Conservation (phyloP, 2,329 filamentous ascomycete species). For the Colletotrichum tofieldiae region DNA sequence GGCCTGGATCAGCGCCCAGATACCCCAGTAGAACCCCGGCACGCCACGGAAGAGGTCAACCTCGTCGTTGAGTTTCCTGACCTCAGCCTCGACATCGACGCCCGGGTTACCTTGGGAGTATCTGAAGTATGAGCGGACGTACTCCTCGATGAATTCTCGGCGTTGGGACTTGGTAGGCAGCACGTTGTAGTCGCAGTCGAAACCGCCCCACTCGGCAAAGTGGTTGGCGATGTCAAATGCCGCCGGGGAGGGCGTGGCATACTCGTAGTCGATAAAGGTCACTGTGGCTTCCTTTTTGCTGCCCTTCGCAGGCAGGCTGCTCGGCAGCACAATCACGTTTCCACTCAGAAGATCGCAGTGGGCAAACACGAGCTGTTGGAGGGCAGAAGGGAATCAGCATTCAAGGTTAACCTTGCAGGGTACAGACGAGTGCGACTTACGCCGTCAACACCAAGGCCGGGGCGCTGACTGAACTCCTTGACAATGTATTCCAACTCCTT, state of each 20-base stretch:
- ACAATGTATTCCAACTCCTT: conserved; percentile 81
- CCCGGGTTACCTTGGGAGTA: conserved; percentile 59
- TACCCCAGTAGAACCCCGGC: conserved; percentile 92
- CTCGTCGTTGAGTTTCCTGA: conserved; percentile 80
- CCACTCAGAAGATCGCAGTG: conserved; percentile 97
- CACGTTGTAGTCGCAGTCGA: conserved; percentile 91
- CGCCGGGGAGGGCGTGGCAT: conserved; percentile 92
- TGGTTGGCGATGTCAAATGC: conserved; percentile 98
- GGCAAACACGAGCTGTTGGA: conserved; percentile 83
- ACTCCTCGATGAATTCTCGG: conserved; percentile 85
- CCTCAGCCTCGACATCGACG: conserved; percentile 72
- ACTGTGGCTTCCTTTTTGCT: conserved; percentile 67
- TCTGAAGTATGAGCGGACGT: conserved; percentile 82
- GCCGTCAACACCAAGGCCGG: conserved; percentile 82
- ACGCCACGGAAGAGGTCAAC: conserved; percentile 91
- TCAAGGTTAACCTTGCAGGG: not conserved
- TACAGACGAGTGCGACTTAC: conserved; percentile 64
- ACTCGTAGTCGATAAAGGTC: conserved; percentile 98
- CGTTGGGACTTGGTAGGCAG: conserved; percentile 86
- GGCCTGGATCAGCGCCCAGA: conserved; percentile 96
- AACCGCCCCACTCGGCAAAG: conserved; percentile 98
- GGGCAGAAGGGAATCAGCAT: conserved; percentile 24
- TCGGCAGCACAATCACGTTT: conserved; percentile 89
- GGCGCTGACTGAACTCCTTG: conserved; percentile 80
- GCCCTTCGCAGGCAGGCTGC: conserved; percentile 50